Evolutionary conservation across 176 grass and related monocot genomes (phyloP).

Genomic region (Juncus inflexus): DNA sequence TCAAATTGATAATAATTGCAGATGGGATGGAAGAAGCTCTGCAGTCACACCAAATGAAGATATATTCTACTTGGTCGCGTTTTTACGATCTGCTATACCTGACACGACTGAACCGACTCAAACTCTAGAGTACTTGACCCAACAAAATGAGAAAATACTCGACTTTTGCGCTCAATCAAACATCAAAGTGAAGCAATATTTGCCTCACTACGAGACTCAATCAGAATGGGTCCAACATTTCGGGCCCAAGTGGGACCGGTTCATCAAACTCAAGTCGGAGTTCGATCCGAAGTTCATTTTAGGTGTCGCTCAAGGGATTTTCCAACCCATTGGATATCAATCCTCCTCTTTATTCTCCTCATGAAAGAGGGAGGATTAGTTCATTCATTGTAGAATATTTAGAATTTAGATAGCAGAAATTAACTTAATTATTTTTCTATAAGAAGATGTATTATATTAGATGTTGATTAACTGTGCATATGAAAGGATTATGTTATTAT

Average conservation of each 20-base stretch:
- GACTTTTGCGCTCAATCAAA: constrained; percentile 49
- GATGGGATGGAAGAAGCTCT: constrained; percentile 82
- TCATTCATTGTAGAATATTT: constrained; percentile 11
- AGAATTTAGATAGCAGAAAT: constrained; percentile 18
- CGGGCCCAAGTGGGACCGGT: constrained; percentile 50
- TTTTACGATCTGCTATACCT: constrained; percentile 68
- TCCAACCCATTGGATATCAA: constrained; percentile 30
- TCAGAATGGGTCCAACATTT: constrained; percentile 72
- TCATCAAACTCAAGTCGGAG: constrained; percentile 47
- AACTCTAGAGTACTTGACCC: constrained; percentile 44
- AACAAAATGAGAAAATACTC: constrained; percentile 72
- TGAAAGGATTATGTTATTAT: too few relatives aligned
- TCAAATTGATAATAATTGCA: constrained; percentile 21
- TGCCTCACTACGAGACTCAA: constrained; percentile 60
- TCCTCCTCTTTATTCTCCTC: constrained; percentile 23
- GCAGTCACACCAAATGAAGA: constrained; percentile 80
- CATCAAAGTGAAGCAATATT: constrained; percentile 79
- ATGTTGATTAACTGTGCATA: not conserved
- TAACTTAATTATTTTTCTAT: not conserved
- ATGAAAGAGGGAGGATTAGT: constrained; percentile 13
- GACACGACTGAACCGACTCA: constrained; percentile 32
- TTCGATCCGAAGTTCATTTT: constrained; percentile 67
- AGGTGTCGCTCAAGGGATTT: constrained; percentile 74
- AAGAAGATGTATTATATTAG: constrained; percentile 20
- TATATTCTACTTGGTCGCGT: constrained; percentile 91